These are phyloP conservation scores for Ceratocystis cubensis DNA, from an alignment of 2,329 filamentous ascomycete genomes.

Conservation along the genomic window DNA sequence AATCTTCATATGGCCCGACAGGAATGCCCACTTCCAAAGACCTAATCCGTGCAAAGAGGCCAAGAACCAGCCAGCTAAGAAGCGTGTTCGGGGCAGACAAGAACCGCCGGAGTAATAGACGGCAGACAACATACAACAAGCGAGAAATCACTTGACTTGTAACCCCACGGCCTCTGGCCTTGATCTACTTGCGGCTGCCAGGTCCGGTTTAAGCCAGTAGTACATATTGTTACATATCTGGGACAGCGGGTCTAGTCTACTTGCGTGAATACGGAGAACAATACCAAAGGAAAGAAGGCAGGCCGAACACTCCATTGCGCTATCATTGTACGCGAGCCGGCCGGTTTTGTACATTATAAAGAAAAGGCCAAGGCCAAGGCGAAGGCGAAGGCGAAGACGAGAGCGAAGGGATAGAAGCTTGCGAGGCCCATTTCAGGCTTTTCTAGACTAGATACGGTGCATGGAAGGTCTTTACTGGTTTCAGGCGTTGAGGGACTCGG, in stretches of 20 bases:
- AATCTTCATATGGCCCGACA: too few species aligned
- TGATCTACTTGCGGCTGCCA: too few species aligned
- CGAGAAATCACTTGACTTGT: too few species aligned
- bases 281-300: too few species aligned
- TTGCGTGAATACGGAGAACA: not conserved
- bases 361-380: not conserved
- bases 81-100: not conserved
- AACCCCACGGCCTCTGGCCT: too few species aligned
- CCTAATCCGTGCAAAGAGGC: not conserved
- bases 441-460: not conserved
- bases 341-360: conserved; percentile 3
- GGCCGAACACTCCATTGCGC: too few species aligned
- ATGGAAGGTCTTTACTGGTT: not conserved
- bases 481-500: not conserved
- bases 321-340: too few species aligned
- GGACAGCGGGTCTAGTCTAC: not conserved
- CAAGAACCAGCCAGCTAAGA: too few species aligned
- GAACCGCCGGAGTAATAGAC: not conserved
- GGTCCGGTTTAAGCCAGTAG: too few species aligned
- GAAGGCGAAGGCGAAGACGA: not conserved
- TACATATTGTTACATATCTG: too few species aligned
- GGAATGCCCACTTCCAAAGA: not conserved
- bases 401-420: not conserved
- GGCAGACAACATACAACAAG: too few species aligned
- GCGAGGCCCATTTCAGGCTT: not conserved